These are phyloP conservation scores for Warburgia ugandensis DNA, from an alignment of 164 flowering plant species.

Conservation along the genomic window DNA sequence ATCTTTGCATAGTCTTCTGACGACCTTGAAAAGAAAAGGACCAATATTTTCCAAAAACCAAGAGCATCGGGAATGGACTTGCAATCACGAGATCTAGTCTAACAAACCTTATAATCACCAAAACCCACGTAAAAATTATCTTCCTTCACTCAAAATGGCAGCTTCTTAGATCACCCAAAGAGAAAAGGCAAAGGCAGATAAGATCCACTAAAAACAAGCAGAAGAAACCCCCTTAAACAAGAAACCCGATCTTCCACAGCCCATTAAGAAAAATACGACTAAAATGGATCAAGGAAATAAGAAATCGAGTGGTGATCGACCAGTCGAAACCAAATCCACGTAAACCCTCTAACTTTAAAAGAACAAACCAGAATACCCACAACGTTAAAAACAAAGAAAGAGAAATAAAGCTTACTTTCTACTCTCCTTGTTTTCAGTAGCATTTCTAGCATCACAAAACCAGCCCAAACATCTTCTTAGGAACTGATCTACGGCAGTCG, in stretches of 20 bases:
- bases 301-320: no score
- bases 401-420: no score
- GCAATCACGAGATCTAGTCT: background rate
- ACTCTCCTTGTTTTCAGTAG: no score
- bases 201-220: background rate
- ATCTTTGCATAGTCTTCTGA: background rate
- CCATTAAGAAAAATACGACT: background rate
- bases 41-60: background rate
- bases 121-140: background rate
- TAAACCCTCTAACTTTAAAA: background rate
- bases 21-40: background rate
- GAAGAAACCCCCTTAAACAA: background rate
- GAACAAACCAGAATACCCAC: background rate
- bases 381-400: background rate
- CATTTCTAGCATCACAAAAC: background rate
- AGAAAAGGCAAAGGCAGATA: background rate
- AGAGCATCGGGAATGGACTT: background rate
- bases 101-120: background rate
- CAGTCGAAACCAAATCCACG: slow-evolving; percentile 8
- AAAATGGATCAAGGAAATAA: no score
- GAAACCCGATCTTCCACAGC: background rate
- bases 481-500: background rate
- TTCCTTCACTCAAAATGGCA: no score
- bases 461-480: background rate
- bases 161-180: no score